These are phyloP conservation scores for Gnaphalium uliginosum DNA, from an alignment of 129 eudicot genomes.

Conservation along the genomic window DNA sequence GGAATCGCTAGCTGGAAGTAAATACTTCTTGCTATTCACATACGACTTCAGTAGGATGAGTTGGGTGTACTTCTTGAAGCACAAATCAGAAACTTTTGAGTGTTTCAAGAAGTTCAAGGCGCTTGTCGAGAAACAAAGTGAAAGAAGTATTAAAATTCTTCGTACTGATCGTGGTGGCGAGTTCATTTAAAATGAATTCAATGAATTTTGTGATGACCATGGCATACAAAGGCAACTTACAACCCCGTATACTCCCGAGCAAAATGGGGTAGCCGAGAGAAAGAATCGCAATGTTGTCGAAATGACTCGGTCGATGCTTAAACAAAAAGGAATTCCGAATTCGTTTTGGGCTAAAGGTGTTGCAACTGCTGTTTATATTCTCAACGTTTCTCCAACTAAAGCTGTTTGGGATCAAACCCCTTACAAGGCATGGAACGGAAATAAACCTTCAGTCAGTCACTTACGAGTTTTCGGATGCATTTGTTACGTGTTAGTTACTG, in stretches of 20 bases:
- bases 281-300: neutral
- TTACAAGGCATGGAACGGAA: neutral
- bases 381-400: constrained; percentile 16
- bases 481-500: neutral
- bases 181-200: neutral
- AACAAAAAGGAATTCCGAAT: constrained; percentile 10
- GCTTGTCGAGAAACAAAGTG: neutral
- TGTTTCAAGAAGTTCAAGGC: neutral
- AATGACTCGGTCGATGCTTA: constrained; percentile 11
- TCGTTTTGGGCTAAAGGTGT: constrained; percentile 23
- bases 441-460: constrained; percentile 10
- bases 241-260: constrained; percentile 8
- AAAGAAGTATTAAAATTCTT: neutral
- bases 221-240: constrained; percentile 17
- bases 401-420: neutral
- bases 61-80: neutral
- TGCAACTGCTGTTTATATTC: constrained; percentile 4
- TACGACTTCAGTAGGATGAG: neutral
- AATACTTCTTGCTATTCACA: neutral
- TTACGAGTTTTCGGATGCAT: constrained; percentile 19
- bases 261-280: constrained; percentile 16
- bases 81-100: neutral
- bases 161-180: neutral
- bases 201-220: neutral
- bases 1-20: neutral